A percentile compares a stretch with the other conserved stretches of the same genome.
Evolutionary conservation across 2,329 filamentous ascomycete species (phyloP).

Genomic region (Fusarium sp.): DNA sequence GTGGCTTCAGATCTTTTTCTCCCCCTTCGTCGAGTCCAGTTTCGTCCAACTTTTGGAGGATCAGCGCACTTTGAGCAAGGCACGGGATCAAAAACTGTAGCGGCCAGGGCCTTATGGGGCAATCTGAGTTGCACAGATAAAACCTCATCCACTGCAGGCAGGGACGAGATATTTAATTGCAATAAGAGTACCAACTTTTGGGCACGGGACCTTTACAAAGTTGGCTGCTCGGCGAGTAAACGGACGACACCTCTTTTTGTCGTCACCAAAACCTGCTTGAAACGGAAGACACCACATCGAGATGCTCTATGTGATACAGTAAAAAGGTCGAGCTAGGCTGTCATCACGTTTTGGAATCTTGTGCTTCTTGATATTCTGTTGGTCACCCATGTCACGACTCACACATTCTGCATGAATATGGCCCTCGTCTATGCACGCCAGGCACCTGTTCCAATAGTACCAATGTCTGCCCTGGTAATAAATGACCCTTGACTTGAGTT

Average conservation of each 20-base stretch:
- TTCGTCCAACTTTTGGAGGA: constrained; percentile 23
- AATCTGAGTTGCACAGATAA: constrained; percentile 30
- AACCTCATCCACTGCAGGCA: constrained; percentile 23
- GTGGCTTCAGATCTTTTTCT: constrained; percentile 30
- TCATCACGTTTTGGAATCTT: constrained; percentile 20
- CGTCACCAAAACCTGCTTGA: constrained; percentile 31
- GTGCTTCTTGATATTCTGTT: constrained; percentile 12
- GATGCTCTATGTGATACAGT: constrained; percentile 17
- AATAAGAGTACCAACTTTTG: constrained; percentile 6
- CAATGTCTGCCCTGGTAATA: constrained; percentile 14
- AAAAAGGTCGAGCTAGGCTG: constrained; percentile 4
- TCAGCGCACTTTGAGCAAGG: constrained; percentile 39
- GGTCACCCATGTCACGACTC: constrained; percentile 18
- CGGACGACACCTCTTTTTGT: constrained; percentile 12
- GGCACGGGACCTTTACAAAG: constrained; percentile 30
- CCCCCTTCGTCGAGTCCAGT: constrained; percentile 1
- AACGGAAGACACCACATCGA: constrained; percentile 12
- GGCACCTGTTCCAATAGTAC: constrained; percentile 14
- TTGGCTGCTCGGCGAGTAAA: constrained; percentile 4
- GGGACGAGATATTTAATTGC: constrained; percentile 38
- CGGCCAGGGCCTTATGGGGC: constrained; percentile 33
- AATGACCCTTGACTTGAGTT: constrained; percentile 2
- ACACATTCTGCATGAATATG: constrained; percentile 31
- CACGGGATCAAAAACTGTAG: constrained; percentile 34
- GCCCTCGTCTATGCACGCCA: constrained; percentile 27